Conservation (phyloP, 495 filamentous ascomycete genomes). For the Glutinoglossum americanum region DNA sequence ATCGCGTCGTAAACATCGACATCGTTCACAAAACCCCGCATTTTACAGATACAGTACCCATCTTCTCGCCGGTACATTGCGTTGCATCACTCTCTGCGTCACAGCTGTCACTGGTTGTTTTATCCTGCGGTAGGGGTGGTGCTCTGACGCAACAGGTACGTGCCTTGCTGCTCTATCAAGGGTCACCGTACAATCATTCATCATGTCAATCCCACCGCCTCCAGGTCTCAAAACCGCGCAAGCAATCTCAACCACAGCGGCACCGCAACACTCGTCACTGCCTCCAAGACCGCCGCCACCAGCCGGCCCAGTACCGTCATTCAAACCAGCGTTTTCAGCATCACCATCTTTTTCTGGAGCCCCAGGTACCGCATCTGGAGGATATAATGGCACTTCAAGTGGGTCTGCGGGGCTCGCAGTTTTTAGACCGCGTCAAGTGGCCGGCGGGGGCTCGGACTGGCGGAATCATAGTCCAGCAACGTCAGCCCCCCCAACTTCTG, state of each 20-base stretch:
- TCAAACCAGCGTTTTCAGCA: conserved; percentile 35
- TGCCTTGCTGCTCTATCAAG: conserved; percentile 20
- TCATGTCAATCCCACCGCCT: conserved; percentile 87
- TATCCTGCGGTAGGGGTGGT: not conserved
- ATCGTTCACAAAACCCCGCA: not conserved
- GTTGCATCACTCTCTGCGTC: not conserved
- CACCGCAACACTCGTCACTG: conserved; percentile 44
- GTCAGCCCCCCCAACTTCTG: conserved; percentile 21
- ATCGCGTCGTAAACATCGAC: not conserved
- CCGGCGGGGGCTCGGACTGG: conserved; percentile 14
- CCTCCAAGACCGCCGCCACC: conserved; percentile 65
- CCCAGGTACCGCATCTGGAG: conserved; percentile 16
- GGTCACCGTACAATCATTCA: conserved; percentile 32
- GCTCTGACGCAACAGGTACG: conserved; percentile 35
- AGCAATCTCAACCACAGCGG: conserved; percentile 12
- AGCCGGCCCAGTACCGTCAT: conserved; percentile 29
- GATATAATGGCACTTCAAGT: conserved; percentile 17
- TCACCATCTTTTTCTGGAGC: conserved; percentile 18
- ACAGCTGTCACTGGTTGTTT: not conserved
- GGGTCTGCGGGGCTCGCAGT: conserved; percentile 26
- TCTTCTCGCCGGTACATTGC: not conserved
- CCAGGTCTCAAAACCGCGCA: conserved; percentile 47
- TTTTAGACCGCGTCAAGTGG: conserved; percentile 45
- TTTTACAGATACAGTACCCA: not conserved
- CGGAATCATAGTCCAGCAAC: conserved; percentile 23